Percentiles rank a stretch among this genome's conserved stretches.
Conservation (phyloP, 768 basidiomycete genomes). For the Termitomyces sp. region DNA sequence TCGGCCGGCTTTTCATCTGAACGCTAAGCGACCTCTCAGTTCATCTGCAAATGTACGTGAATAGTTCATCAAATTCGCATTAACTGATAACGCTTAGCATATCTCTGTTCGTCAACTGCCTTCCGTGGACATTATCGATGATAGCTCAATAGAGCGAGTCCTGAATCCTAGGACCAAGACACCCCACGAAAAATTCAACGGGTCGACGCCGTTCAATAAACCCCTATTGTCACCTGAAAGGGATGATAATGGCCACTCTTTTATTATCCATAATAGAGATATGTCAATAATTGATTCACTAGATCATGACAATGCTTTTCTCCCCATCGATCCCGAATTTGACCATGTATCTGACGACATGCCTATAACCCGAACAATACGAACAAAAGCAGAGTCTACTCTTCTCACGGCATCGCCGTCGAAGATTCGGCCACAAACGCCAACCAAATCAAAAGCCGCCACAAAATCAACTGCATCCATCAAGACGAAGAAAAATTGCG, state of each 20-base stretch:
- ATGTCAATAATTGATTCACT: background rate
- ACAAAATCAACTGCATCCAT: background rate
- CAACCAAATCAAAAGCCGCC: background rate
- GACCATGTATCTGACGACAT: background rate
- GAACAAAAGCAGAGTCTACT: background rate
- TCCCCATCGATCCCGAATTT: slow-evolving; percentile 27
- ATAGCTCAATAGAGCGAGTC: slow-evolving; percentile 25
- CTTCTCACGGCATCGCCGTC: background rate
- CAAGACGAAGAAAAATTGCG: slow-evolving; percentile 1
- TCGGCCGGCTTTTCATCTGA: slow-evolving; percentile 16
- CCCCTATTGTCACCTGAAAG: background rate
- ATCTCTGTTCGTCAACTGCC: background rate
- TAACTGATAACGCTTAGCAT: slow-evolving; percentile 30
- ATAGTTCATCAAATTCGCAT: background rate
- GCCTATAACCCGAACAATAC: background rate
- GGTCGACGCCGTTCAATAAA: background rate
- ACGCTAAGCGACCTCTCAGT: background rate
- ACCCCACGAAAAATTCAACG: slow-evolving; percentile 1
- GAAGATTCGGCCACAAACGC: background rate
- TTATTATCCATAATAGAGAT: background rate
- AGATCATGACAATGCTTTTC: slow-evolving; percentile 22
- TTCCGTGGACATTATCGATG: background rate
- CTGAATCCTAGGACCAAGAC: slow-evolving; percentile 6
- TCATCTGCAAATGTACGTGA: slow-evolving; percentile 1
- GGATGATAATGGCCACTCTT: background rate